phyloP scores from a whole-genome alignment of 768 basidiomycete genomes.

The Pleurotus pulmonarius region DNA sequence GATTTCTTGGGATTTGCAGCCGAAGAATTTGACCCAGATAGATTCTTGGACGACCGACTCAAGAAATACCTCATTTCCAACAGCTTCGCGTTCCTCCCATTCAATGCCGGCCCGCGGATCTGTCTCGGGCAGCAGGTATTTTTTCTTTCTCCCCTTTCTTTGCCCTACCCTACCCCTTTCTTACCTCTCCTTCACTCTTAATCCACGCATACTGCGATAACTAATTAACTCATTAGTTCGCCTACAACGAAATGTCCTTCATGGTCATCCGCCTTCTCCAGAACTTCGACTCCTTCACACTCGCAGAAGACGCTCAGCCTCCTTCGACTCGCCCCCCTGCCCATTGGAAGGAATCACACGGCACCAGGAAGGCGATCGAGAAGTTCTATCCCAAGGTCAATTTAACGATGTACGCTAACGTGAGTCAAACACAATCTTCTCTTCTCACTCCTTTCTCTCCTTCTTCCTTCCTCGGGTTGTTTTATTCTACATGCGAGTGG shows the following conservation, averaged over 20 bases:
- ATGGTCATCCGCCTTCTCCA: slow-evolving; percentile 45
- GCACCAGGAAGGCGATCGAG: slow-evolving; percentile 28
- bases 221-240: slow-evolving; percentile 24
- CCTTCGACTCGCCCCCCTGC: slow-evolving; percentile 28
- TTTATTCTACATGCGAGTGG: too few species aligned
- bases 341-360: slow-evolving; percentile 28
- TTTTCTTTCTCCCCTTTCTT: background rate
- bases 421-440: slow-evolving; percentile 7
- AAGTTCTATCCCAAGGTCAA: slow-evolving; percentile 29
- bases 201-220: background rate
- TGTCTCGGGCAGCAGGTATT: slow-evolving; percentile 17
- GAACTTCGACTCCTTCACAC: slow-evolving; percentile 25
- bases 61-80: slow-evolving; percentile 32
- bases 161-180: too few species aligned
- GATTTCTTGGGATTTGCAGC: slow-evolving; percentile 11
- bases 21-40: slow-evolving; percentile 45
- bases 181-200: background rate
- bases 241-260: slow-evolving; percentile 44
- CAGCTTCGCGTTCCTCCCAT: slow-evolving; percentile 38
- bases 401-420: slow-evolving; percentile 36
- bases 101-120: slow-evolving; percentile 27
- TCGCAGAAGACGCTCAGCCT: slow-evolving; percentile 28
- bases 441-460: too few species aligned
- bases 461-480: too few species aligned
- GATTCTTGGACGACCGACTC: slow-evolving; percentile 45